Evolutionary conservation across 1,139 yeast genomes (phyloP), one percentile per base, ranked within the genome.

Genomic region (Yamadazyma dushanensis): DNA sequence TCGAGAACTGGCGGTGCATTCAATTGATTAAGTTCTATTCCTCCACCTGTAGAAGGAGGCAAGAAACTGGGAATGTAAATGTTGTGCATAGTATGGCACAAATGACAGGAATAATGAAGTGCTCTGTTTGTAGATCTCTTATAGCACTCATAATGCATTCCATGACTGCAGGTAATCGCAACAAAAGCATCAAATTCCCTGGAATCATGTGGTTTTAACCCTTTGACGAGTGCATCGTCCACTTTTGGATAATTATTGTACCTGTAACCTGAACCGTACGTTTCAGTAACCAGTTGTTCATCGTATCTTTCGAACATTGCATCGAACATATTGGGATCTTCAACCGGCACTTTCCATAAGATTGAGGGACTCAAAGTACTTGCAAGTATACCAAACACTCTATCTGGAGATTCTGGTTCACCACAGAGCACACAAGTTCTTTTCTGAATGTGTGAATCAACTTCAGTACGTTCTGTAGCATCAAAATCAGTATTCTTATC

Each of bases 361-460:
- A 62, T 55, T 2, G 75, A 59, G 0, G 75, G 57, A 6, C 53
- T 50, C 0, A 64, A 52, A 2, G 63, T 50, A 19, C 64, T 60
- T 4, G 68, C 69, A n/a, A 80, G 70, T n/a, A 78, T 55, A 5
- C 85, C 86, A 56, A 83, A 76, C 0, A 69, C 47, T 9, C 71
- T 66, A 16, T 65, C 64, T 16, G 52, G 41, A 8, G 67, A 60
- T 38, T 76, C 80, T 1, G 68, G 60, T 41, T 78, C 83, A 37
- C 84, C 88, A 58, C 94, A 84, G 11, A 80, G 53, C 1, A 84
- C 83, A 61, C 94, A 84, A 2, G 59, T 57, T 39, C 78, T 56
- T 24, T 9, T 9, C 7, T 26, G 26, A 15, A 32, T 24, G 11
- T 26, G 18, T 3, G 38, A 15, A 9, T 36, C 37, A 5, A 25